Conservation (phyloP, 1,284 basidiomycete genomes). For the Papiliotrema laurentii region DNA sequence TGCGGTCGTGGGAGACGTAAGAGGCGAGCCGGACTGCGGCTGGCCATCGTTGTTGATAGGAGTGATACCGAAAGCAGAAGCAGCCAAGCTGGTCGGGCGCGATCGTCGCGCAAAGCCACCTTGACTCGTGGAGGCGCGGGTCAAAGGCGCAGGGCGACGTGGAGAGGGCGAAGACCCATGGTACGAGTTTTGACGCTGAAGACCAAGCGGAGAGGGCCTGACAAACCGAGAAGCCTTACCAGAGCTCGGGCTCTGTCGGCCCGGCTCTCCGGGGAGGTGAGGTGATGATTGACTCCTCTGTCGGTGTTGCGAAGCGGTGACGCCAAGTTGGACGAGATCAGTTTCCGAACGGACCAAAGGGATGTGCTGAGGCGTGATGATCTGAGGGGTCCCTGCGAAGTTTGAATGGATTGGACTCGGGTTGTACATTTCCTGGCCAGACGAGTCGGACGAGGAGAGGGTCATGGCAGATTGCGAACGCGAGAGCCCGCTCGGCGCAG, state of each 20-base stretch:
- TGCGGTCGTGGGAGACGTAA: conserved; percentile 14
- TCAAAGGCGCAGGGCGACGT: conserved; percentile 20
- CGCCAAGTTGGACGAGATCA: conserved; percentile 19
- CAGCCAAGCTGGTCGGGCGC: conserved; percentile 31
- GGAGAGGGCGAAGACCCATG: conserved; percentile 34
- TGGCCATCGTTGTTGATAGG: conserved; percentile 21
- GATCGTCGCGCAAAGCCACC: conserved; percentile 14
- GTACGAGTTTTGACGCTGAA: conserved; percentile 37
- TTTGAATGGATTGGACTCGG: conserved; percentile 5
- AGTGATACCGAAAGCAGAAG: conserved; percentile 41
- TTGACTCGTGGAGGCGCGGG: conserved; percentile 26
- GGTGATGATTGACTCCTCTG: conserved; percentile 39
- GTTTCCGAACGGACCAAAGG: conserved; percentile 23
- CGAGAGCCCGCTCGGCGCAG: conserved; percentile 16
- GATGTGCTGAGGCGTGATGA: conserved; percentile 12
- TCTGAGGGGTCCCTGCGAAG: neutral
- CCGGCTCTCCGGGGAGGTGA: conserved; percentile 20
- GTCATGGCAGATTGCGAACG: conserved; percentile 39
- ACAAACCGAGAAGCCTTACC: conserved; percentile 27
- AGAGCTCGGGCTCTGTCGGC: conserved; percentile 27
- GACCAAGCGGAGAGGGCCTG: conserved; percentile 23
- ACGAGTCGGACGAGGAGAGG: conserved; percentile 32
- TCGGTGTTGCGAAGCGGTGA: conserved; percentile 21
- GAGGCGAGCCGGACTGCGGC: conserved; percentile 10
- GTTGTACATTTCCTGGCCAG: conserved; percentile 24